Evolutionary conservation across 345 rosid species (phyloP).

Genomic region (Aegle marmelos): DNA sequence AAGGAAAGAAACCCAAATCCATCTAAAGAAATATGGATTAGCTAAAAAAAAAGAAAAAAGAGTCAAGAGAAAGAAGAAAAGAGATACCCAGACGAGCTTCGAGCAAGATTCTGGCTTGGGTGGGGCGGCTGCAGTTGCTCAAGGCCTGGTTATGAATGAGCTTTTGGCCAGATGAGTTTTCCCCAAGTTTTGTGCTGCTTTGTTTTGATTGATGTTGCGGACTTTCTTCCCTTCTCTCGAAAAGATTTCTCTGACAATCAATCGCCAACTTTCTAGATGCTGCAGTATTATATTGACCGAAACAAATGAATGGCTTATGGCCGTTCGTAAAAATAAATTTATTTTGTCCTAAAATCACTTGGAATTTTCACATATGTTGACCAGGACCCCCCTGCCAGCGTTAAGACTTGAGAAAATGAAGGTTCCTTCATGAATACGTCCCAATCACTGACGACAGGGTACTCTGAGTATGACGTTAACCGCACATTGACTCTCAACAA

Average conservation of each 20-base stretch:
- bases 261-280: not conserved
- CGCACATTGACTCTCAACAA: no score
- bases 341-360: no score
- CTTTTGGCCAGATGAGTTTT: no score
- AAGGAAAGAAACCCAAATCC: not conserved
- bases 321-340: no score
- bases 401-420: no score
- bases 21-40: not conserved
- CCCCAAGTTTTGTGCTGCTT: not conserved
- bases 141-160: not conserved
- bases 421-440: no score
- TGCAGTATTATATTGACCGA: no score
- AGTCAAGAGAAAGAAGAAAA: not conserved
- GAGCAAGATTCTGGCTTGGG: not conserved
- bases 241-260: not conserved
- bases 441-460: no score
- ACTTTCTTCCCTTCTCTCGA: not conserved
- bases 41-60: not conserved
- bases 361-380: no score
- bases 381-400: no score
- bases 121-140: not conserved
- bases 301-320: no score
- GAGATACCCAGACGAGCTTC: not conserved
- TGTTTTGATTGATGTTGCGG: not conserved
- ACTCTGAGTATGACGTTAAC: no score